Evolutionary conservation across 192 early-diverging fungal genomes (phyloP).

Genomic region (Coemansia aciculifera): DNA sequence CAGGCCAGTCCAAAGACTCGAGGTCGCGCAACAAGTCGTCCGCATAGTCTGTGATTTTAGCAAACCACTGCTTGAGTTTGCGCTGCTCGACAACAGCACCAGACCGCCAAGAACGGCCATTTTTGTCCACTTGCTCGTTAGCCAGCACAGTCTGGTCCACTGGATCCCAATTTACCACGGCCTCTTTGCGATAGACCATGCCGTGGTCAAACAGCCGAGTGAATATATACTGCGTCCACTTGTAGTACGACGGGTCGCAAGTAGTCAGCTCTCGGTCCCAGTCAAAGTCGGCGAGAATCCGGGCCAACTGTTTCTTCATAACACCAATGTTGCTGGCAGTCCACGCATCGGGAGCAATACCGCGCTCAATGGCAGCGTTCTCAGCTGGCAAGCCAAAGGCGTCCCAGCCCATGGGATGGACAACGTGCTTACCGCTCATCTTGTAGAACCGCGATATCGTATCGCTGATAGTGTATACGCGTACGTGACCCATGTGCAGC

Average conservation of each 20-base stretch:
- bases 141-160: constrained; percentile 93
- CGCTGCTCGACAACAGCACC: constrained; percentile 88
- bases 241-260: constrained; percentile 84
- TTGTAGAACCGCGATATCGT: constrained; percentile 74
- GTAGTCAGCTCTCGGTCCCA: constrained; percentile 91
- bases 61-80: constrained; percentile 90
- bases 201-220: constrained; percentile 72
- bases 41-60: constrained; percentile 82
- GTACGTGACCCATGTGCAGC: constrained; percentile 94
- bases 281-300: constrained; percentile 81
- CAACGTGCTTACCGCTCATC: constrained; percentile 73
- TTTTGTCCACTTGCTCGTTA: constrained; percentile 91
- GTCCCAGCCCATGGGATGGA: constrained; percentile 97
- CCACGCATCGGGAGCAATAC: constrained; percentile 78
- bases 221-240: constrained; percentile 94
- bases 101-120: constrained; percentile 87
- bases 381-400: constrained; percentile 98
- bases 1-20: constrained; percentile 82
- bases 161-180: constrained; percentile 96
- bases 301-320: constrained; percentile 81
- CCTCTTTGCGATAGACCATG: constrained; percentile 86
- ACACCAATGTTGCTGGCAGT: constrained; percentile 75
- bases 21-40: constrained; percentile 80
- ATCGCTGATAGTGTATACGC: constrained; percentile 95
- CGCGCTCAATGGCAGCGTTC: constrained; percentile 89